Evolutionary conservation across 805 yeast genomes (phyloP), one percentile per base, ranked within the genome.

Genomic region (Scheffersomyces lignosus): DNA sequence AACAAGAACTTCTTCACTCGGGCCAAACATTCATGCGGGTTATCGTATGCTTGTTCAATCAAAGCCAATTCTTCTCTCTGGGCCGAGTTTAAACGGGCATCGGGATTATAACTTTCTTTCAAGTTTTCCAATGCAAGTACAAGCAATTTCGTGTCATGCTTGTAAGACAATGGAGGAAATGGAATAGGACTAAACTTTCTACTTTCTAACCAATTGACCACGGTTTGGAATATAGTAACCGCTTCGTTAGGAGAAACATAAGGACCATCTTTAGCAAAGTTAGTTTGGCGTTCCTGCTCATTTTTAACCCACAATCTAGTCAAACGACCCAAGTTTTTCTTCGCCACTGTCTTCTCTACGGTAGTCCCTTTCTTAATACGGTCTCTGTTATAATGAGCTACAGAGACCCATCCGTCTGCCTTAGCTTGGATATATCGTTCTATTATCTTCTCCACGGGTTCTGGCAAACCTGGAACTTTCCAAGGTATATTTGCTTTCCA

Each of bases 401-500:
- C 90, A 1, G 93, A 81, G 9, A 88, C 76, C 98, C 98, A 93
- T 5, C 96, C 95, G 51, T 91, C 97, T 2, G 98, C 96, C 58
- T 93, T 91, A 1, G 96, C 96, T 52, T 88, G 83, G 33, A 93
- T 82, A 52, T 93, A 93, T 30, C 96, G 77, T 53, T 87, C 83
- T 43, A 93, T 90, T 26, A 93, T 87, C 29, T 79, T 77, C 47
- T 82, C 93, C 17, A 93, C 78, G 0, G 97, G 97, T 36, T 77
- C 84, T 2, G 99, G 99, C 63, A 93, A 70, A 0, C 98, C 98
- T 1, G 96, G 96, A 12, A 93, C 98, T 48, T 87, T 81, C 98
- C 98, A 93, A 0, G 97, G 96, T 40, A 93, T 84, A 54, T 93
- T 91, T 2, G 99, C 99, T 59, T 93, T 93, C 99, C 99, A 93